Conservation (phyloP, 257 asterid genomes). For the Capsicum chinense region DNA sequence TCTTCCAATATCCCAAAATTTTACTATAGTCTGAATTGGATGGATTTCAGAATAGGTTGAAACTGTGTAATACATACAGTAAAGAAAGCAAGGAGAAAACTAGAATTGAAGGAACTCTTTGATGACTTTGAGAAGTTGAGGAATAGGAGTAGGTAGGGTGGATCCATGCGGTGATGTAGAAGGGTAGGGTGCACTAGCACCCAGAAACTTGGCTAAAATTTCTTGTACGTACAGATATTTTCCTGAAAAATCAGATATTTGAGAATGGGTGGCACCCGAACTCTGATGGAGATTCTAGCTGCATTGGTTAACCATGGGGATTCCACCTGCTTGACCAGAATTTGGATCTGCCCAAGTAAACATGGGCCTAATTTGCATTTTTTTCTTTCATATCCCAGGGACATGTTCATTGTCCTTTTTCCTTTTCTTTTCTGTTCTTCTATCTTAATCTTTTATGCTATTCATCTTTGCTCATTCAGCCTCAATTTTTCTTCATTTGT, state of each 20-base stretch:
- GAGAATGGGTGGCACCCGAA: neutral
- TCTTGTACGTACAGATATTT: neutral
- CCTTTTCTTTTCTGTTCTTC: neutral
- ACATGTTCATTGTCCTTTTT: neutral
- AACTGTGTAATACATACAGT: neutral
- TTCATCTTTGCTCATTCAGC: neutral
- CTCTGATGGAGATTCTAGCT: neutral
- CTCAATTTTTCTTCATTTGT: neutral
- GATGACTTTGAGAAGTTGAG: constrained; percentile 2
- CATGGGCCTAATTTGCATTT: neutral
- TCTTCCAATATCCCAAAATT: neutral
- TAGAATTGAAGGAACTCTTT: constrained; percentile 1
- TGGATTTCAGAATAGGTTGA: constrained; percentile 14
- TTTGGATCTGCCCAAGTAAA: neutral
- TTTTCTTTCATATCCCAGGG: neutral
- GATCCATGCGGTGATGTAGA: constrained; percentile 14
- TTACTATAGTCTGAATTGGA: neutral
- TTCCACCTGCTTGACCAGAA: neutral
- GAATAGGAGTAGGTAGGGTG: neutral
- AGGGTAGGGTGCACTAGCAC: constrained; percentile 1
- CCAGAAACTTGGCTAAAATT: neutral
- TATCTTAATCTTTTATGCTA: neutral
- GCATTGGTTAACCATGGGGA: neutral
- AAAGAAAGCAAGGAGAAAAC: neutral
- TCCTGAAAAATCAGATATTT: neutral